A percentile compares a stretch with the other conserved stretches of the same genome.
These are phyloP conservation scores for Mucor velutinosus DNA, from an alignment of 371 early-diverging fungal genomes.

Conservation along the genomic window DNA sequence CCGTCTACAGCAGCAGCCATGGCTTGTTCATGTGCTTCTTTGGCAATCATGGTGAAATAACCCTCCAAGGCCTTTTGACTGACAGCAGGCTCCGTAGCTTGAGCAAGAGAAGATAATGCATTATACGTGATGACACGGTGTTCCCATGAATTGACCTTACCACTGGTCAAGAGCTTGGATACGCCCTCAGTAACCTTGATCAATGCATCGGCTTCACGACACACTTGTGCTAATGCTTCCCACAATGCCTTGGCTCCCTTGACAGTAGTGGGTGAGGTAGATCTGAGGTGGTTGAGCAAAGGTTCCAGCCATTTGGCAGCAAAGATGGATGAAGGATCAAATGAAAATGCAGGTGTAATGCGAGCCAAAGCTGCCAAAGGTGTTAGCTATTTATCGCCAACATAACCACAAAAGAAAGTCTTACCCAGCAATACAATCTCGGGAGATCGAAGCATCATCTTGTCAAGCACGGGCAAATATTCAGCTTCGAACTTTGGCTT, in stretches of 20 bases:
- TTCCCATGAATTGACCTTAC: constrained; percentile 66
- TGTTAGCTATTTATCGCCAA: too few relatives aligned
- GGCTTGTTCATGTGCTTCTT: constrained; percentile 81
- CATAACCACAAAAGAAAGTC: too few relatives aligned
- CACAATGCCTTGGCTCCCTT: constrained; percentile 61
- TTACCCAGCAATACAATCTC: constrained; percentile 76
- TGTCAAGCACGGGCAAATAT: constrained; percentile 64
- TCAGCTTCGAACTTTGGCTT: constrained; percentile 55
- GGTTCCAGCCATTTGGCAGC: constrained; percentile 67
- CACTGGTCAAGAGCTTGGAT: constrained; percentile 57
- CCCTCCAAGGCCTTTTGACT: constrained; percentile 65
- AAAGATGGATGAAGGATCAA: constrained; percentile 68
- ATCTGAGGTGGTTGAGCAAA: constrained; percentile 68
- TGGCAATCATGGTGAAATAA: constrained; percentile 65
- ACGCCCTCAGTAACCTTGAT: constrained; percentile 63
- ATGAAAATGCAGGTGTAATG: constrained; percentile 52
- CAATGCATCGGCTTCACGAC: constrained; percentile 53
- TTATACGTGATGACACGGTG: constrained; percentile 65
- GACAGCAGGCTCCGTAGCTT: constrained; percentile 54
- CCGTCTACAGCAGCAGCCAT: constrained; percentile 67
- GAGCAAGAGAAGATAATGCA: constrained; percentile 53
- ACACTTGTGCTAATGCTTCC: constrained; percentile 51
- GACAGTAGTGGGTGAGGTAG: constrained; percentile 65
- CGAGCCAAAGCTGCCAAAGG: constrained; percentile 58
- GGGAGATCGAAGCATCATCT: constrained; percentile 86